Conservation (phyloP, 108 stramenopile species). For the Nitzschia sp. region DNA sequence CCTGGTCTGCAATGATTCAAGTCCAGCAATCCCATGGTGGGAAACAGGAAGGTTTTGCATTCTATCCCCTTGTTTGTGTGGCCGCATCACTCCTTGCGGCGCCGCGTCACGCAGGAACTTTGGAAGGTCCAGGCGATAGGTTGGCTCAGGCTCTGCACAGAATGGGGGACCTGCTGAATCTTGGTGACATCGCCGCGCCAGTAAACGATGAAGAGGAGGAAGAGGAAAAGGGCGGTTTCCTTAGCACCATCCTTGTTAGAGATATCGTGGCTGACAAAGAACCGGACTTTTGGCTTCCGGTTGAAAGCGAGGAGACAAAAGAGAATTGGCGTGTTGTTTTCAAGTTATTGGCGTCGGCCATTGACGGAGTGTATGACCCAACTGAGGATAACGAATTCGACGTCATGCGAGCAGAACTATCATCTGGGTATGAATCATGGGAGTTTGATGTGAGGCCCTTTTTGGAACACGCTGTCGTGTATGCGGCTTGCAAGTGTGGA, state of each 20-base stretch:
- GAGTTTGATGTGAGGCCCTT: conserved; percentile 73
- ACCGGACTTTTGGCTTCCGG: conserved; percentile 51
- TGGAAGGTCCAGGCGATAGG: conserved; percentile 24
- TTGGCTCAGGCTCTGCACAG: conserved; percentile 51
- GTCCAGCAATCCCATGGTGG: conserved; percentile 24
- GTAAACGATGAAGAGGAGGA: conserved; percentile 15
- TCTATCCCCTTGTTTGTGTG: conserved; percentile 58
- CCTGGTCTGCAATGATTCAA: conserved; percentile 55
- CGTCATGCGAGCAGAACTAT: conserved; percentile 18
- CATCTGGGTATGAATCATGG: conserved; percentile 50
- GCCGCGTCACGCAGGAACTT: conserved; percentile 19
- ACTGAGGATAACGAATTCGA: conserved; percentile 32
- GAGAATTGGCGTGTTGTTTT: conserved; percentile 63
- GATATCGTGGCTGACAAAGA: conserved; percentile 46
- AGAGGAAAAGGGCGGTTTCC: conserved; percentile 9
- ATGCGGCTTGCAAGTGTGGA: conserved; percentile 69
- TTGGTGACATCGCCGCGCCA: conserved; percentile 40
- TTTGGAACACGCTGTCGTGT: conserved; percentile 68
- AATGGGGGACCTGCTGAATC: conserved; percentile 63
- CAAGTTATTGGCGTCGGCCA: conserved; percentile 37
- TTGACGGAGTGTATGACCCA: conserved; percentile 43
- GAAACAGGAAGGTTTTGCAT: conserved; percentile 32
- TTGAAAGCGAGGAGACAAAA: conserved; percentile 17
- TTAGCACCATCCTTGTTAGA: conserved; percentile 23
- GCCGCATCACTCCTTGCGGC: conserved; percentile 51